These are phyloP conservation scores for Peronospora farinosa DNA, from an alignment of 352 stramenopile genomes.

Conservation along the genomic window DNA sequence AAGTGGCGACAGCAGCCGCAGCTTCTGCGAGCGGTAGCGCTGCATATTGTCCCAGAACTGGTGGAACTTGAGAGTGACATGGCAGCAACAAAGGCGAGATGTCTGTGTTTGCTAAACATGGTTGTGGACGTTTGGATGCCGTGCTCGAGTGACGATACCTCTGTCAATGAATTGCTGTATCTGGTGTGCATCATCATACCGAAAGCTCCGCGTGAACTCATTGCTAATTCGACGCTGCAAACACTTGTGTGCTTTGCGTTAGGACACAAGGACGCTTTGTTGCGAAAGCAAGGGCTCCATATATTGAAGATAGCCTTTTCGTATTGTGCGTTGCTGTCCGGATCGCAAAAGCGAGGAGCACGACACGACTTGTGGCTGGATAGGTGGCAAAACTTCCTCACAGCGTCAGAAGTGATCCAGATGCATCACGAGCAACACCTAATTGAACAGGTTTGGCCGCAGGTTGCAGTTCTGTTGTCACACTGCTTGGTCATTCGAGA, in stretches of 20 bases:
- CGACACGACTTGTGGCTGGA: slow-evolving; percentile 11
- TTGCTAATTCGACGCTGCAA: slow-evolving; percentile 37
- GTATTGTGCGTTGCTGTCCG: slow-evolving; percentile 29
- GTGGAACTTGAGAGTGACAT: slow-evolving; percentile 13
- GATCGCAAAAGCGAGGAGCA: slow-evolving; percentile 5
- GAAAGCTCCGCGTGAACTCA: slow-evolving; percentile 33
- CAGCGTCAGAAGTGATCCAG: slow-evolving; percentile 73
- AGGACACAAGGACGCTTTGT: slow-evolving; percentile 40
- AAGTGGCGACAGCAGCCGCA: slow-evolving; percentile 33
- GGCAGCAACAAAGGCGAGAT: background rate
- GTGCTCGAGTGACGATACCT: slow-evolving; percentile 13
- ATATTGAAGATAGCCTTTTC: slow-evolving; percentile 63
- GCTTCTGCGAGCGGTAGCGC: slow-evolving; percentile 40
- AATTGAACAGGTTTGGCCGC: slow-evolving; percentile 79
- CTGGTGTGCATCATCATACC: slow-evolving; percentile 56
- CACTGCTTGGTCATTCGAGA: slow-evolving; percentile 28
- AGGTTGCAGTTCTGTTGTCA: slow-evolving; percentile 50
- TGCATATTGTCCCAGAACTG: slow-evolving; percentile 43
- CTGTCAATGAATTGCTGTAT: slow-evolving; percentile 49
- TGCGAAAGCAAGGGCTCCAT: slow-evolving; percentile 67
- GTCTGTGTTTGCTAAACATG: slow-evolving; percentile 17
- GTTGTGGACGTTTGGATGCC: slow-evolving; percentile 24
- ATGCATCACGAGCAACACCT: slow-evolving; percentile 80
- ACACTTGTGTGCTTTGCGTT: slow-evolving; percentile 48
- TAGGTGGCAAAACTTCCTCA: slow-evolving; percentile 67